A percentile compares a stretch with the other conserved stretches of the same genome.
Conservation (phyloP, 345 rosid species). For the Angophora floribunda region DNA sequence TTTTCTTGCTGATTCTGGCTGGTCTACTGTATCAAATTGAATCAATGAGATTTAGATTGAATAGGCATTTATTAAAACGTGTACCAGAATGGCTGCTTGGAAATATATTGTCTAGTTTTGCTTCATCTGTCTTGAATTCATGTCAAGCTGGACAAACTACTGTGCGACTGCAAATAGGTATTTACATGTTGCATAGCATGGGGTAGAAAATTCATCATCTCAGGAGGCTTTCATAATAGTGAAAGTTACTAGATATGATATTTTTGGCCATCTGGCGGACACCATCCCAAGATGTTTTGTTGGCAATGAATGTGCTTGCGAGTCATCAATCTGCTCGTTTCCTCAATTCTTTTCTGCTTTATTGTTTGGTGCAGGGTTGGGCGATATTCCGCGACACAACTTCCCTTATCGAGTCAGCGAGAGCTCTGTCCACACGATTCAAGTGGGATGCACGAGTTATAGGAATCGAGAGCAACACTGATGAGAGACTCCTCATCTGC, state of each 20-base stretch:
- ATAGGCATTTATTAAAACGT: not conserved
- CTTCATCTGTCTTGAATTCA: not conserved
- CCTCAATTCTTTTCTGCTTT: not conserved
- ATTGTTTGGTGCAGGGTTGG: constrained; percentile 72
- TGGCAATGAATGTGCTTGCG: not conserved
- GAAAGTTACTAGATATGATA: not conserved
- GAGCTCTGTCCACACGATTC: constrained; percentile 53
- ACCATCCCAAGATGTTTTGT: not conserved
- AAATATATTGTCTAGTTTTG: not conserved
- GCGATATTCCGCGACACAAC: constrained; percentile 73
- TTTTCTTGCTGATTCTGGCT: not conserved
- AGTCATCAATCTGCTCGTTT: not conserved
- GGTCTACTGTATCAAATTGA: not conserved
- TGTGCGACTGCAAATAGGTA: not conserved
- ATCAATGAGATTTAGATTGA: not conserved
- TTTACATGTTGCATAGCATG: not conserved
- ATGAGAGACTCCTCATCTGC: constrained; percentile 86
- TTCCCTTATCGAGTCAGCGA: constrained; percentile 63
- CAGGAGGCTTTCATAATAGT: not conserved
- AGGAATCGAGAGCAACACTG: constrained; percentile 78
- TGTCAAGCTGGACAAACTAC: not conserved
- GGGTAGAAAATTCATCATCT: not conserved
- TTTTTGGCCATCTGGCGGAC: not conserved
- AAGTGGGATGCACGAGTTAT: constrained; percentile 95
- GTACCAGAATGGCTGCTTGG: not conserved